phyloP scores from a whole-genome alignment of 306 rosid genomes.

The Cicer pinnatifidum region DNA sequence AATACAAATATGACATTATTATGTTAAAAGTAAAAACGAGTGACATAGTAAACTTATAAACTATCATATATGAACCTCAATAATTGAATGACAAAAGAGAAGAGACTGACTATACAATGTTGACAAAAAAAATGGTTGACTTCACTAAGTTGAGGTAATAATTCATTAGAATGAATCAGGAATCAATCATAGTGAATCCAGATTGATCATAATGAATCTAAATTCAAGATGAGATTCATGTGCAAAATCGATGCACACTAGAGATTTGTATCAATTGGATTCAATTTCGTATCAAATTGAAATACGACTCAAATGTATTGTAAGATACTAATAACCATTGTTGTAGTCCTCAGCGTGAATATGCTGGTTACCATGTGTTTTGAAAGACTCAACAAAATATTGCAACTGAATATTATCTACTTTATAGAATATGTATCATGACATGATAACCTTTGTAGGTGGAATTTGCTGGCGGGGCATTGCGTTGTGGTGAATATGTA shows the following conservation, averaged over 20 bases:
- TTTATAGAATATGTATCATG: conserved; percentile 26
- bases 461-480: conserved; percentile 83
- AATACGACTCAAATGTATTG: background rate
- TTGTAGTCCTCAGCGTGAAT: background rate
- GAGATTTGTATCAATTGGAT: background rate
- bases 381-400: conserved; percentile 17
- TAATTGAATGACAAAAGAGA: no score
- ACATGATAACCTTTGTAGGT: conserved; percentile 54
- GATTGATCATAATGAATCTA: background rate
- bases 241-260: background rate
- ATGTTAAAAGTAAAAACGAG: background rate
- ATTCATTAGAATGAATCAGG: background rate
- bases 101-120: no score
- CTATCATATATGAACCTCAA: background rate
- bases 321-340: background rate
- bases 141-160: no score
- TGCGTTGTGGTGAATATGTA: conserved; percentile 93
- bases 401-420: conserved; percentile 17
- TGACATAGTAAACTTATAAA: background rate
- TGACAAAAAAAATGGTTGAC: no score
- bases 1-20: background rate
- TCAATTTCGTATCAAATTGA: background rate
- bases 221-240: background rate
- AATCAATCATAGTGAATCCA: background rate
- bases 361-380: conserved; percentile 14